Evolutionary conservation across 1,139 yeast species (phyloP), one percentile per base, ranked within the genome.

Genomic region (Hemisphaericaspora xylanilytica): DNA sequence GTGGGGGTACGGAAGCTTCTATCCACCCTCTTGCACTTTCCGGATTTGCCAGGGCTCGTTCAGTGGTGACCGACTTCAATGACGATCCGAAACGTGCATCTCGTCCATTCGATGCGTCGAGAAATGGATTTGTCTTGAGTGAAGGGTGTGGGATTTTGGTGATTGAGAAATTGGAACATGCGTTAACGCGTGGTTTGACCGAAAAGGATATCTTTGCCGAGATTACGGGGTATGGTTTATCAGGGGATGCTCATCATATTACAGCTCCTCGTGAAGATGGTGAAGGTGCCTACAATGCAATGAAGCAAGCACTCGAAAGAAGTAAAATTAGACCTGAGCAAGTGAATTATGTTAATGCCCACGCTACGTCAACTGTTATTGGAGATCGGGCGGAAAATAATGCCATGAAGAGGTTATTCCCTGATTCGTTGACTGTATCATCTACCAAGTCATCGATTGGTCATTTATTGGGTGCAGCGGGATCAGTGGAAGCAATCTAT

Each of bases 381-480:
- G 99, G 99, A 4, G 99, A 94, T 55, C 65, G 80, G 15, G 95
- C 96, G 0, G 99, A 94, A 56, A 81, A 85, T 52, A 59, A 61
- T 33, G 98, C 97, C 3, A 81, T 92, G 39, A 61, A 67, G 36
- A 59, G 75, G 4, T 56, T 87, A 8, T 76, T 83, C 44, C 56
- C 53, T 1, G 53, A 60, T 0, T 17, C 28, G 4, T 40, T 67
- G 12, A 68, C 75, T 30, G 78, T 92, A 1, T 82, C 95, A 1
- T 85, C 96, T 3, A 86, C 89, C 12, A 94, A 94, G 59, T 95
- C 97, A 1, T 80, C 97, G 0, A 83, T 86, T 35, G 99, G 99
- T 1, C 99, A 94, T 60, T 67, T 92, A 28, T 67, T 94, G 25
- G 98, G 98, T 2, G 98, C 96, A 0, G 95, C 98, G 0, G 99